Evolutionary conservation across 1,284 basidiomycete genomes (phyloP).

Genomic region (Rhodotorula sp.): DNA sequence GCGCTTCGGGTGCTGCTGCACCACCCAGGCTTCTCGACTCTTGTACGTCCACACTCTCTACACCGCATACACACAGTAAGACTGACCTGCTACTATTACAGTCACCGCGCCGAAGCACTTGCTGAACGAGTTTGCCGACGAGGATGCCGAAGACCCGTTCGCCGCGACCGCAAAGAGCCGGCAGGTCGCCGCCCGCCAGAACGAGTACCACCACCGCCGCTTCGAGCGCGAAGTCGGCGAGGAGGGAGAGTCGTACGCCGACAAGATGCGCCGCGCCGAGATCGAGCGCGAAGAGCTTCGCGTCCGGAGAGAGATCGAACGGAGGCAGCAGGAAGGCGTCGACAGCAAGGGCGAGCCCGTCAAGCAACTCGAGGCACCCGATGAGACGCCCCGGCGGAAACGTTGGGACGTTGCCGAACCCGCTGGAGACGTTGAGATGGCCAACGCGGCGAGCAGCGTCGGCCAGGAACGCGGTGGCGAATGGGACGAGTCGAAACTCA

Average conservation of each 20-base stretch:
- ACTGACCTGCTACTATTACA: constrained; percentile 10
- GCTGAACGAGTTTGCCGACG: constrained; percentile 82
- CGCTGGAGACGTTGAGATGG: constrained; percentile 54
- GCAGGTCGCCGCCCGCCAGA: constrained; percentile 90
- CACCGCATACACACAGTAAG: neutral
- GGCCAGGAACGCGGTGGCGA: constrained; percentile 46
- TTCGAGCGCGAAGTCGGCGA: constrained; percentile 72
- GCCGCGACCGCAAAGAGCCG: constrained; percentile 85
- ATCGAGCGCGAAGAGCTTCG: constrained; percentile 90
- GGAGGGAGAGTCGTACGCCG: constrained; percentile 84
- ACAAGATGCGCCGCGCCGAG: constrained; percentile 88
- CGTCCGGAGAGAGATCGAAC: constrained; percentile 81
- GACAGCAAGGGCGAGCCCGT: constrained; percentile 68
- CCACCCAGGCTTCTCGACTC: constrained; percentile 8
- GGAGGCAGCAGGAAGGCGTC: constrained; percentile 75
- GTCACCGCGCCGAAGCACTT: constrained; percentile 89
- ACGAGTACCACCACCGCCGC: constrained; percentile 90
- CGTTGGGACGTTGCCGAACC: constrained; percentile 73
- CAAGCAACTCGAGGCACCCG: constrained; percentile 58
- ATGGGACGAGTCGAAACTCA: constrained; percentile 55
- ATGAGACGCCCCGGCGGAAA: constrained; percentile 69
- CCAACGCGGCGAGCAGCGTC: constrained; percentile 22
- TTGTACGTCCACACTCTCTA: constrained; percentile 22
- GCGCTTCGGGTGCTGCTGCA: too few relatives aligned
- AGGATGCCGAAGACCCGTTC: constrained; percentile 93